Conservation (phyloP, 108 stramenopile species). For the Conticribra guillardii region DNA sequence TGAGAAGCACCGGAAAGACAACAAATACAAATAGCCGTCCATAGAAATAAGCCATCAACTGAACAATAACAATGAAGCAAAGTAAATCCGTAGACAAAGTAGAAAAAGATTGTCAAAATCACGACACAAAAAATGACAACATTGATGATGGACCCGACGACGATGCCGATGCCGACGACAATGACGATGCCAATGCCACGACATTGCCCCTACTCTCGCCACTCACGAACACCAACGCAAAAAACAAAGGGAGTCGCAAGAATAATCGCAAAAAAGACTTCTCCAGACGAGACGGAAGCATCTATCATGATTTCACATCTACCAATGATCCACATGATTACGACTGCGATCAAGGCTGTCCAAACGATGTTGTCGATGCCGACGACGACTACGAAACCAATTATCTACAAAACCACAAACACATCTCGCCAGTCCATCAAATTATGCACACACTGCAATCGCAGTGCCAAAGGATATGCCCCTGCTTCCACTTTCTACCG, state of each 20-base stretch:
- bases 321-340: background rate
- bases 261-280: background rate
- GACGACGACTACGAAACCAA: background rate
- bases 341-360: background rate
- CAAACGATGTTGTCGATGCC: slow-evolving; percentile 7
- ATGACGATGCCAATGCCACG: background rate
- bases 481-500: slow-evolving; percentile 1
- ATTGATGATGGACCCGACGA: too few species aligned
- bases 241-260: background rate
- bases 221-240: background rate
- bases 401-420: slow-evolving; percentile 11
- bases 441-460: background rate
- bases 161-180: too few species aligned
- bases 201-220: background rate
- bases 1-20: too few species aligned
- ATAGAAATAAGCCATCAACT: too few species aligned
- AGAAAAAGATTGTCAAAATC: too few species aligned
- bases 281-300: background rate
- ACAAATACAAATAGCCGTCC: too few species aligned
- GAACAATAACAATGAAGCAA: too few species aligned
- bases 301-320: slow-evolving; percentile 8
- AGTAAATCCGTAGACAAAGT: too few species aligned
- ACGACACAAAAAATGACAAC: too few species aligned
- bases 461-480: background rate
- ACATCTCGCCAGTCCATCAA: background rate